Evolutionary conservation across 805 yeast species (phyloP).

Genomic region (Blastobotrys americana): DNA sequence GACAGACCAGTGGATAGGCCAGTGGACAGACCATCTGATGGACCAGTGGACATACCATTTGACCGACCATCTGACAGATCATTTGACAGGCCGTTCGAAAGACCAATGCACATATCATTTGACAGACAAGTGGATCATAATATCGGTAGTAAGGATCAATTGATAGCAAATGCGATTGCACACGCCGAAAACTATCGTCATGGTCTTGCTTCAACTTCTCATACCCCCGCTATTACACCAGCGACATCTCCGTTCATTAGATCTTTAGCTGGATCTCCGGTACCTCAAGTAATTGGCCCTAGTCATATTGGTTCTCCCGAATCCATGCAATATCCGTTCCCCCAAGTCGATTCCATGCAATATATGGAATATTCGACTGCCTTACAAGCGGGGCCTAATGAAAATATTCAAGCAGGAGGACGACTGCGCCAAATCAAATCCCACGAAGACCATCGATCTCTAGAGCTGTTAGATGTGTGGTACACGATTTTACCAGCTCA

Average conservation of each 20-base stretch:
- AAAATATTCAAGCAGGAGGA: constrained; percentile 14
- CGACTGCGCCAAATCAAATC: constrained; percentile 21
- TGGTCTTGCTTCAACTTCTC: constrained; percentile 1
- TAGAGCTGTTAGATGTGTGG: constrained; percentile 28
- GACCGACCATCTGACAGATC: no score
- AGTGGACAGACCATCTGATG: no score
- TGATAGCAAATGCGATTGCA: no score
- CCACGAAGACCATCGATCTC: constrained; percentile 20
- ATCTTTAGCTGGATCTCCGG: background rate
- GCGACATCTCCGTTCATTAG: background rate
- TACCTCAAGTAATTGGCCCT: background rate
- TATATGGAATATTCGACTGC: background rate
- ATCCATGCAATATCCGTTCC: background rate
- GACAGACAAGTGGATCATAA: no score
- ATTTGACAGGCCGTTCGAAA: no score
- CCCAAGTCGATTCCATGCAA: background rate
- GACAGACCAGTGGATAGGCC: no score
- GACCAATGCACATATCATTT: no score
- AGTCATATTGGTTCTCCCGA: background rate
- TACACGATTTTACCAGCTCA: constrained; percentile 28
- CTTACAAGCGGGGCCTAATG: constrained; percentile 9
- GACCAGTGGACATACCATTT: no score
- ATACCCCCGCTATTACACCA: constrained; percentile 2
- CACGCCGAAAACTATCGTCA: constrained; percentile 6
- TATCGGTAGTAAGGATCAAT: constrained; percentile 1